These are phyloP conservation scores for Rosa chinensis DNA, from an alignment of 306 rosid genomes.

Conservation along the genomic window DNA sequence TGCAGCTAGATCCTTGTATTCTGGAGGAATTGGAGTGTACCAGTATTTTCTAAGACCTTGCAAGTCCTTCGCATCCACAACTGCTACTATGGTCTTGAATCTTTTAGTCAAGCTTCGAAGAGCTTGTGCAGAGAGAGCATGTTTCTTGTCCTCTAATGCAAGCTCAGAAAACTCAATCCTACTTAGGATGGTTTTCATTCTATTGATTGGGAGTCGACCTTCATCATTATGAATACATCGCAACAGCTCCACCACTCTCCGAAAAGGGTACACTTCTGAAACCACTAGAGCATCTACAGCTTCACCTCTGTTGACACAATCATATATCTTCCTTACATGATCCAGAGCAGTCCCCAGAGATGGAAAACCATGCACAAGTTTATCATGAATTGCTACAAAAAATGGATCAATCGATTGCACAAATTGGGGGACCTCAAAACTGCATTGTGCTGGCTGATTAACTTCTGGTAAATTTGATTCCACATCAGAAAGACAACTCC, in stretches of 20 bases:
- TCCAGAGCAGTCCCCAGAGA: conserved; percentile 60
- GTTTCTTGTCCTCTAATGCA: conserved; percentile 57
- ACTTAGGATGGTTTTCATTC: conserved; percentile 14
- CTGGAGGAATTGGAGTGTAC: conserved; percentile 57
- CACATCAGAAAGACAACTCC: conserved; percentile 18
- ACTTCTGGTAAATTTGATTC: conserved; percentile 31
- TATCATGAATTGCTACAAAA: conserved; percentile 50
- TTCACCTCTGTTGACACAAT: conserved; percentile 58
- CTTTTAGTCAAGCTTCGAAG: conserved; percentile 52
- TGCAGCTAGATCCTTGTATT: conserved; percentile 48
- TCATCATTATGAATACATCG: conserved; percentile 50
- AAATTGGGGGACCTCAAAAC: conserved; percentile 53
- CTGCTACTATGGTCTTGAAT: conserved; percentile 66
- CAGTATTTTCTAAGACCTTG: conserved; percentile 72
- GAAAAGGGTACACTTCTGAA: conserved; percentile 58
- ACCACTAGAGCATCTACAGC: conserved; percentile 43
- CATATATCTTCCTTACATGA: conserved; percentile 56
- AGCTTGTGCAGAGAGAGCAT: conserved; percentile 56
- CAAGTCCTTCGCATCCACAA: conserved; percentile 59
- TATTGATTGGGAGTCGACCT: conserved; percentile 37
- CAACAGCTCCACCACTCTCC: conserved; percentile 61
- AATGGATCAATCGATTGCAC: conserved; percentile 58
- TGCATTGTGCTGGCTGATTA: conserved; percentile 19
- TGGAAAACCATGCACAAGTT: conserved; percentile 42
- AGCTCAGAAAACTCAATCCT: conserved; percentile 53